Evolutionary conservation across 2,329 filamentous ascomycete genomes (phyloP), one percentile per base, ranked within the genome.

Genomic region (Nigrograna mackinnonii): DNA sequence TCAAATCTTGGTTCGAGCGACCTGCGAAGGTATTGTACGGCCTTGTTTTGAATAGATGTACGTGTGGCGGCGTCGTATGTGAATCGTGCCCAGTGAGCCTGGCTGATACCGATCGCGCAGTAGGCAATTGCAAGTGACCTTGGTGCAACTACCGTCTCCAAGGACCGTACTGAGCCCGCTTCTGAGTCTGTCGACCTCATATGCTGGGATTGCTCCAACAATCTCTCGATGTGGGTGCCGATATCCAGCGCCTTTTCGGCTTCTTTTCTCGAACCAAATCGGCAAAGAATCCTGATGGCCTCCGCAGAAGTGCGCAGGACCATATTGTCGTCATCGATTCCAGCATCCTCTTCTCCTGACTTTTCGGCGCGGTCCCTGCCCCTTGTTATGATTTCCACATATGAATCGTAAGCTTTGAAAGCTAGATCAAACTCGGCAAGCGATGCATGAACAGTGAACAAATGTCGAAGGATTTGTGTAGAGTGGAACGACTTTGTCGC

Each of bases 401-500:
- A 99, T 1, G 91, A 91, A 64, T 95, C 87, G 49, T 96, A 89
- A 1, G 94, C 89, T 62, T 91, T 91, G 66, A 95, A 85, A 1
- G 91, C 91, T 36, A 97, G 75, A 42, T 96, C 89, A 53, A 96
- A 97, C 55, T 99, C 92, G 6, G 91, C 90, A 14, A 96, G 77
- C 2, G 90, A 82, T 14, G 92, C 77, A 66, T 99, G 94, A 2
- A 96, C 86, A 9, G 84, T 86, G 63, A 97, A 97, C 0, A 99
- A 77, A 57, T 91, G 83, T 44, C 92, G 81, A 21, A 99, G 74
- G 48, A 97, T 88, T 7, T 90, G 76, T 1, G 92, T 95, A 1
- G 94, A 99, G 69, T 99, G 94, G 61, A 94, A 99, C 0, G 91
- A 96, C 68, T 94, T 96, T 7, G 87, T 90, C 6, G 92, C 89